Conservation (phyloP, 768 basidiomycete species). For the Lactarius tabidus region DNA sequence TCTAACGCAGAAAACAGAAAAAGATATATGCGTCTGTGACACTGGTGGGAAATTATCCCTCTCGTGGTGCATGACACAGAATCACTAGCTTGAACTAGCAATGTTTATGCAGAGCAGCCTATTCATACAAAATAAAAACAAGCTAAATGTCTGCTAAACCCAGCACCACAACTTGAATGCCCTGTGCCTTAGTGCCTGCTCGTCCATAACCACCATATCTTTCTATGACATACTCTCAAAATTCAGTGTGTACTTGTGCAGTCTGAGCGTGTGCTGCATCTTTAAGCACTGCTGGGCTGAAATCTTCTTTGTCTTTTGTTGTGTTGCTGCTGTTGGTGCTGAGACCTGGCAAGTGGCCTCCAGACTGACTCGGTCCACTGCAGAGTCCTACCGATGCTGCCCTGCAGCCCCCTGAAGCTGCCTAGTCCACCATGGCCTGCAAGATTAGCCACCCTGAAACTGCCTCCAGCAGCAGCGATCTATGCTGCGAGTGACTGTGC, state of each 20-base stretch:
- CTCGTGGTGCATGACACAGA: neutral
- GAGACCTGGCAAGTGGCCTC: conserved; percentile 49
- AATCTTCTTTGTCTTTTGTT: conserved; percentile 85
- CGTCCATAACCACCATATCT: conserved; percentile 92
- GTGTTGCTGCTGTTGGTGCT: conserved; percentile 36
- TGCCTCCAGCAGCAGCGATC: conserved; percentile 59
- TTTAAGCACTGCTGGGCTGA: conserved; percentile 79
- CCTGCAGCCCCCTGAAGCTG: conserved; percentile 18
- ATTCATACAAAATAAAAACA: neutral
- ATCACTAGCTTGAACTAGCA: neutral
- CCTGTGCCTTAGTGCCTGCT: conserved; percentile 85
- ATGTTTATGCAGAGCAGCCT: neutral
- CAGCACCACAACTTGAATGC: conserved; percentile 97
- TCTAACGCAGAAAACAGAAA: too few species aligned
- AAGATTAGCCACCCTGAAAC: conserved; percentile 51
- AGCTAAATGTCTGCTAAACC: conserved; percentile 38
- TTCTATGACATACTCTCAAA: conserved; percentile 89
- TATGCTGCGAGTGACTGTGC: conserved; percentile 82
- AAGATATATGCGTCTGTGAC: too few species aligned
- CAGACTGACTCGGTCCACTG: conserved; percentile 36
- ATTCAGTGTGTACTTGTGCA: conserved; percentile 99
- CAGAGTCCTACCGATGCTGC: conserved; percentile 34
- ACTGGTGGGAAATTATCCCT: neutral
- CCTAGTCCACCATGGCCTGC: conserved; percentile 25
- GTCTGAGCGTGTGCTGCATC: conserved; percentile 87